Evolutionary conservation across 1,284 basidiomycete species (phyloP).

Genomic region (Ganoderma sinense): DNA sequence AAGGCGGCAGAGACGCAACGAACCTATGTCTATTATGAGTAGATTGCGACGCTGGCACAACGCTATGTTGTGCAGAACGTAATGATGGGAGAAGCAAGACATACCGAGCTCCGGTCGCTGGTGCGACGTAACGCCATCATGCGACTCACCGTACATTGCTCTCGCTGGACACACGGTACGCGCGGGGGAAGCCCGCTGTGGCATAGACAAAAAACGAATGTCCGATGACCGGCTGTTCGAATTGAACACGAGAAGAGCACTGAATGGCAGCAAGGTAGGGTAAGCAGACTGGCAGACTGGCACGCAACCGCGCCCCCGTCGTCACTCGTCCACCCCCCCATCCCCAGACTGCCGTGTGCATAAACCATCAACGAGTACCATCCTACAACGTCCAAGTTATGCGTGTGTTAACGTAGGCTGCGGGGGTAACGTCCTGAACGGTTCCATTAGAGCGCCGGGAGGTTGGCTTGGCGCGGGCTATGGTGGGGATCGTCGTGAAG

Average conservation of each 20-base stretch:
- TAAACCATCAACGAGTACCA: conserved; percentile 7
- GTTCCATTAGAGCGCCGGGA: conserved; percentile 17
- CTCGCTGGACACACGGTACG: neutral
- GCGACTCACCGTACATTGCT: neutral
- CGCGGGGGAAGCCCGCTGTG: neutral
- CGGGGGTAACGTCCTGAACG: conserved; percentile 1
- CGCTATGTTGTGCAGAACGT: neutral
- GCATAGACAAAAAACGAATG: neutral
- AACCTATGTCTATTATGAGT: neutral
- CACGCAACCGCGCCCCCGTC: conserved; percentile 17
- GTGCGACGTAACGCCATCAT: neutral
- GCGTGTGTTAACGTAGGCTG: conserved; percentile 18
- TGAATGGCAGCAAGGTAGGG: conserved; percentile 14
- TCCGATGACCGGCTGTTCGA: conserved; percentile 18
- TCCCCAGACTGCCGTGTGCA: conserved; percentile 4
- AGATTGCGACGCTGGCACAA: neutral
- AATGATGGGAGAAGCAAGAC: neutral
- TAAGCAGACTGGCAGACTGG: conserved; percentile 18
- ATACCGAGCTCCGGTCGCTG: neutral
- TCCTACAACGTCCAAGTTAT: conserved; percentile 22
- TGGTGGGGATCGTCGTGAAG: conserved; percentile 15
- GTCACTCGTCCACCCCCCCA: neutral
- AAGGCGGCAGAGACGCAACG: neutral
- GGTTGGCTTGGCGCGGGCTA: conserved; percentile 19
- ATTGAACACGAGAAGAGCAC: conserved; percentile 18